Percentiles rank a stretch among this genome's conserved stretches.
These are phyloP conservation scores for Thermothelomyces thermophilus DNA, from an alignment of 2,329 filamentous ascomycete species.

Conservation along the genomic window DNA sequence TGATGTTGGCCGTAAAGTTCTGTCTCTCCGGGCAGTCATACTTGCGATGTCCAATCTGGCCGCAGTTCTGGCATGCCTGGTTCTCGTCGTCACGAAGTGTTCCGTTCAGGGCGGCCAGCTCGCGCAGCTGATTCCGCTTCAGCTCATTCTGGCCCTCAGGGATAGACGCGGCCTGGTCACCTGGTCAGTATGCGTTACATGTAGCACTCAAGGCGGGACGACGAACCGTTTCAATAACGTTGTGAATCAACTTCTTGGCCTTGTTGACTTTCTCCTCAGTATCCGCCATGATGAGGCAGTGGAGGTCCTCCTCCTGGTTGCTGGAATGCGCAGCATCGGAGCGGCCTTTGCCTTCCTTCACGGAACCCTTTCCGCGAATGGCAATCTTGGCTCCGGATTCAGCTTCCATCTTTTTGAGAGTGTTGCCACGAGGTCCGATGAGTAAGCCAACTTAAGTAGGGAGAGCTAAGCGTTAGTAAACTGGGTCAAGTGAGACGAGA, in stretches of 20 bases:
- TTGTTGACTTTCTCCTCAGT: conserved; percentile 99
- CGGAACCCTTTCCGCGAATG: conserved; percentile 97
- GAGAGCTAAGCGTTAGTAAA: conserved; percentile 88
- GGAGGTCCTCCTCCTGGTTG: conserved; percentile 99
- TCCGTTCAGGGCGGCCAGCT: conserved; percentile 96
- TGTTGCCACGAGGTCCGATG: conserved; percentile 99
- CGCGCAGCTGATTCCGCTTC: conserved; percentile 96
- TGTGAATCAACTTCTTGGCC: conserved; percentile 96
- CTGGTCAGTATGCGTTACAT: conserved; percentile 22
- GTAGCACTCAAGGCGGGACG: background rate
- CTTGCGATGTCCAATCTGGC: conserved; percentile 97
- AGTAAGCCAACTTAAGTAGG: conserved; percentile 96
- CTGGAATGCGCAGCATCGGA: conserved; percentile 98
- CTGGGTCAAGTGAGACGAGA: conserved; percentile 34
- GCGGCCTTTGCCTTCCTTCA: conserved; percentile 98
- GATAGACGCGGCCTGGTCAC: conserved; percentile 80
- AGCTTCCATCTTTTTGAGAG: conserved; percentile 98
- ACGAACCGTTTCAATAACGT: conserved; percentile 95
- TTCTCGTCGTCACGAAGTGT: conserved; percentile 98
- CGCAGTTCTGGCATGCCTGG: conserved; percentile 98
- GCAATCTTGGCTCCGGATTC: conserved; percentile 98
- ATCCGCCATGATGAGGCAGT: conserved; percentile 99
- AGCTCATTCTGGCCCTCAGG: conserved; percentile 98
- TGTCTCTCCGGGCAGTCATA: conserved; percentile 97
- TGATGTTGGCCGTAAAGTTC: conserved; percentile 99